Conservation (phyloP, 805 yeast species). For the Metahyphopichia silvanorum region DNA sequence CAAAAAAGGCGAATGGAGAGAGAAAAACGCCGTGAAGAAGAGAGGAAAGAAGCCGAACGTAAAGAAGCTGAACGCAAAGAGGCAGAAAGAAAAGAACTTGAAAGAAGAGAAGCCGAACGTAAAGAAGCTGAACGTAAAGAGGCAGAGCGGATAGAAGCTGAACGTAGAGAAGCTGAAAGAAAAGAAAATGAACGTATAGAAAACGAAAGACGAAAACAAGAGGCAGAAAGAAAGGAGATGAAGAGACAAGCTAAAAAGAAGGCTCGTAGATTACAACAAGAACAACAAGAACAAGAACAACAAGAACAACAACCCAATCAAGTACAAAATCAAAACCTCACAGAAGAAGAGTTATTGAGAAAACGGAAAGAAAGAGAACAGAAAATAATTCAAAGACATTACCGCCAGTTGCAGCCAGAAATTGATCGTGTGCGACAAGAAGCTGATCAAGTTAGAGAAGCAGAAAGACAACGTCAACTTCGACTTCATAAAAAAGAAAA, state of each 20-base stretch:
- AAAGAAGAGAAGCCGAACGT: slow-evolving; percentile 1
- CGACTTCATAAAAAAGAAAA: neutral
- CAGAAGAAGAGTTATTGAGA: too few species aligned
- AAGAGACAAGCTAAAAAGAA: neutral
- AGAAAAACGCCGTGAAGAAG: neutral
- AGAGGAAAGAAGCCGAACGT: slow-evolving; percentile 3
- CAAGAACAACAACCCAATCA: neutral
- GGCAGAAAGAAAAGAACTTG: neutral
- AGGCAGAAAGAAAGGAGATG: neutral
- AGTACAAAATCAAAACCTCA: neutral
- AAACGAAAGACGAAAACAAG: neutral
- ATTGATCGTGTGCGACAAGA: too few species aligned
- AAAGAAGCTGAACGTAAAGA: slow-evolving; percentile 1
- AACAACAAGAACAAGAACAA: neutral
- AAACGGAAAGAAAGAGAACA: too few species aligned
- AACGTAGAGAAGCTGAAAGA: neutral
- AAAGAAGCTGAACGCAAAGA: slow-evolving; percentile 2
- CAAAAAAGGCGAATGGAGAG: slow-evolving; percentile 5
- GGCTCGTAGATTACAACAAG: neutral
- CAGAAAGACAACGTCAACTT: neutral
- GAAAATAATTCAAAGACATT: too few species aligned
- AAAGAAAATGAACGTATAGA: neutral
- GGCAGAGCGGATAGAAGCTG: slow-evolving; percentile 1
- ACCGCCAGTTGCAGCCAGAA: too few species aligned
- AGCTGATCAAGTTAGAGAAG: neutral